phyloP scores from a whole-genome alignment of 2,329 filamentous ascomycete genomes.

The Dryadomyces quercus-mongolicae region DNA sequence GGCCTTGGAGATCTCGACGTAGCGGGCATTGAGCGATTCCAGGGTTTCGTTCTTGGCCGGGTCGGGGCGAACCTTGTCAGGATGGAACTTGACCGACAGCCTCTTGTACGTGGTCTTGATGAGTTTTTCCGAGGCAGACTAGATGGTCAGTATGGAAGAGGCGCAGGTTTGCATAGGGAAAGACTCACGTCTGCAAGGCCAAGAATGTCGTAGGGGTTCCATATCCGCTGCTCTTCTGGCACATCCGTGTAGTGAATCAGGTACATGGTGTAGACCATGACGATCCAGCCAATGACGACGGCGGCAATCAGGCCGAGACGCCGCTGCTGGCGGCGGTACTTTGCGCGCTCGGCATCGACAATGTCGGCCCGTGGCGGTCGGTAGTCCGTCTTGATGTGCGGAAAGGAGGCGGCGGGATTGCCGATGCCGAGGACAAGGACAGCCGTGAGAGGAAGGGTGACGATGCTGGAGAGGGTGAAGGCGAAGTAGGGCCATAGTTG shows the following conservation, averaged over 20 bases:
- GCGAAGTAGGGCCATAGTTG: conserved; percentile 99
- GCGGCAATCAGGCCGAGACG: conserved; percentile 73
- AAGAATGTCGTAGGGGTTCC: conserved; percentile 95
- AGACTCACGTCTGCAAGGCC: conserved; percentile 62
- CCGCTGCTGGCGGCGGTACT: conserved; percentile 82
- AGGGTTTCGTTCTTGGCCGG: conserved; percentile 77
- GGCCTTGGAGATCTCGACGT: conserved; percentile 92
- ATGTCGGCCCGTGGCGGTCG: conserved; percentile 72
- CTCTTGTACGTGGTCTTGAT: conserved; percentile 88
- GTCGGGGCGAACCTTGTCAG: conserved; percentile 83
- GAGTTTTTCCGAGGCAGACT: conserved; percentile 75
- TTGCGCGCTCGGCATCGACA: conserved; percentile 69
- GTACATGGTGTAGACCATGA: conserved; percentile 87
- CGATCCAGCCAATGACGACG: conserved; percentile 63
- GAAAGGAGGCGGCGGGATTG: conserved; percentile 66
- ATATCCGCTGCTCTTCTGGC: conserved; percentile 57
- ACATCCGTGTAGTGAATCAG: conserved; percentile 71
- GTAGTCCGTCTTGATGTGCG: conserved; percentile 72
- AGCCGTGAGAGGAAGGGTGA: conserved; percentile 86
- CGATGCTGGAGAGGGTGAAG: conserved; percentile 74
- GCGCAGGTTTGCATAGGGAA: not conserved
- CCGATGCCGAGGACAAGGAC: conserved; percentile 69
- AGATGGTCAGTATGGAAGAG: not conserved
- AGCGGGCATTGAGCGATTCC: conserved; percentile 73
- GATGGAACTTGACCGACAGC: conserved; percentile 77